Base-by-base conservation (phyloP, 129 eudicot species). In the Tagetes erecta region DNA sequence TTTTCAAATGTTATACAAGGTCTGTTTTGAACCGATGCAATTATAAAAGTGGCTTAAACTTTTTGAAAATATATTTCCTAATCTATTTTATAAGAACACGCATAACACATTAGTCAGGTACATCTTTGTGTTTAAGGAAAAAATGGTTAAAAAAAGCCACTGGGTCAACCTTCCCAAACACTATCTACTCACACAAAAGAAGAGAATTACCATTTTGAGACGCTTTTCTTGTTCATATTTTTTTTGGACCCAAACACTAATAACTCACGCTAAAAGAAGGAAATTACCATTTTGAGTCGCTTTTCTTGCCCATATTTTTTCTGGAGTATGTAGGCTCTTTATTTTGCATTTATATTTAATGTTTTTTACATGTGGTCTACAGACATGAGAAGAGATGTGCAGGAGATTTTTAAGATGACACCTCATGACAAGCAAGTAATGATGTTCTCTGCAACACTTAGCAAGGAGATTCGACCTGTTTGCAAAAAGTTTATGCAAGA, bases 401-500 rank as follows among this genome's bases (percentile, higher is more conserved):
- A 92, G 81, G 98, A 89, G 78, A 92, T 92, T 1, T 92, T 92
- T 69, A 92, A 87, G 81, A 86, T 89, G 98, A 92, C 98, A 6
- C 98, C 98, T 35, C 98, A 92, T 79, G 96, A 92, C 77, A 92
- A 92, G 88, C 98, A 92, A 89, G 98, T 92, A 20, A 92, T 92
- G 98, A 92, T 92, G 98, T 92, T 92, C 50, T 92, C 98, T 13
- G 98, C 98, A 2, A 92, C 98, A 37, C 87, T 92, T 66, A 87
- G 98, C 94, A 92, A 92, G 89, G 98, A 86, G 66, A 92, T 89
- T 71, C 96, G 98, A n/a, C 98, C 98, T 0, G 95, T 92, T 40
- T 92, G 98, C 98, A 92, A 92, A 80, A 92, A 92, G 77, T 92
- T 92, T 72, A 92, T 92, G 98, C 98, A 89, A 89, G 96, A 92